Evolutionary conservation across 2,329 filamentous ascomycete species (phyloP).

Genomic region (Blumeria graminis): DNA sequence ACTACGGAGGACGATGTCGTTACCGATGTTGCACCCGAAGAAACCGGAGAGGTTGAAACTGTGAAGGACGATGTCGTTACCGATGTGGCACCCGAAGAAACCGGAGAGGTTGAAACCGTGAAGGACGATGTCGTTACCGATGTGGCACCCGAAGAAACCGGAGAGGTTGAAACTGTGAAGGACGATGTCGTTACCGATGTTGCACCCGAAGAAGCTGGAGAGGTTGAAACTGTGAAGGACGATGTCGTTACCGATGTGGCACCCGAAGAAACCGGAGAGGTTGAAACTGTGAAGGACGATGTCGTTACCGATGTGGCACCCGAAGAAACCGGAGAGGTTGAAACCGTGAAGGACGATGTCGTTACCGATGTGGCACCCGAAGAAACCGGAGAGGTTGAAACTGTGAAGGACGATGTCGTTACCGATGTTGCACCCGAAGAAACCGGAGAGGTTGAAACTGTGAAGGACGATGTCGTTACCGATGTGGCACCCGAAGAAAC

Average conservation of each 20-base stretch:
- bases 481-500: conserved; percentile 1
- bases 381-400: background rate
- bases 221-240: too few relatives aligned
- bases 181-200: background rate
- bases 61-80: too few relatives aligned
- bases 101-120: background rate
- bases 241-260: background rate
- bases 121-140: background rate
- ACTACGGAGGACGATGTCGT: background rate
- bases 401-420: background rate
- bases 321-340: background rate
- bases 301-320: background rate
- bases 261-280: background rate
- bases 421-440: background rate
- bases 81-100: background rate
- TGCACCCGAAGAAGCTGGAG: background rate
- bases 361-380: background rate
- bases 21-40: background rate
- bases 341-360: background rate
- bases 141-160: background rate
- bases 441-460: background rate
- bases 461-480: too few relatives aligned
- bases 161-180: background rate
- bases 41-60: too few relatives aligned
- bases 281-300: background rate